Percentiles rank a stretch among this genome's conserved stretches.
Evolutionary conservation across 768 basidiomycete genomes (phyloP).

Genomic region (Exidia glandulosa): DNA sequence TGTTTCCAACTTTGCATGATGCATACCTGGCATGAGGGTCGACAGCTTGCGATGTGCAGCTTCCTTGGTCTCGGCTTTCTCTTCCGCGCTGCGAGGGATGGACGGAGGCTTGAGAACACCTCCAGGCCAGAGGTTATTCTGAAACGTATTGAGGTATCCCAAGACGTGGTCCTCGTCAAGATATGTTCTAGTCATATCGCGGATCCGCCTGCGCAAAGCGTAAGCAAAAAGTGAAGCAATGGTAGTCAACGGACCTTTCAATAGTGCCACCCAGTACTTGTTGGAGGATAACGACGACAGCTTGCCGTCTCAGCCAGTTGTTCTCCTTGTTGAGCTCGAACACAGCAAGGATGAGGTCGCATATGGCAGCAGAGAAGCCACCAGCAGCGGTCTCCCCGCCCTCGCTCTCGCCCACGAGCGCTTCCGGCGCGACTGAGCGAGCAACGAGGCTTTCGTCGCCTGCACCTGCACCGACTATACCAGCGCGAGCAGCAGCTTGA

Average conservation of each 20-base stretch:
- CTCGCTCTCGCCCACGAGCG: conserved; percentile 40
- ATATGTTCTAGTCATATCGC: conserved; percentile 58
- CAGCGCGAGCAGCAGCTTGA: conserved; percentile 83
- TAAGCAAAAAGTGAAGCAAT: conserved; percentile 4
- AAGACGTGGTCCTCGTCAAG: conserved; percentile 63
- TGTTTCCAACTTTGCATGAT: not conserved
- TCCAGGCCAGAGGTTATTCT: conserved; percentile 76
- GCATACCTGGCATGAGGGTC: conserved; percentile 76
- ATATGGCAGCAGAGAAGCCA: conserved; percentile 86
- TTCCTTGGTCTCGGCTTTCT: conserved; percentile 69
- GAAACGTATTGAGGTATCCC: conserved; percentile 52
- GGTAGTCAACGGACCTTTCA: conserved; percentile 54
- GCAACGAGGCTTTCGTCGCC: conserved; percentile 79
- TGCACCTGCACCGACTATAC: conserved; percentile 65
- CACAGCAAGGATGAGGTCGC: conserved; percentile 82
- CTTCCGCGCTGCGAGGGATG: conserved; percentile 62
- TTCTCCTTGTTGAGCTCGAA: conserved; percentile 95
- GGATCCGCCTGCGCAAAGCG: conserved; percentile 55
- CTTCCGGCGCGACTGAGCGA: conserved; percentile 52
- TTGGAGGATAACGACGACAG: conserved; percentile 91
- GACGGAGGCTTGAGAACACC: conserved; percentile 55
- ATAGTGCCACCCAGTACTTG: conserved; percentile 94
- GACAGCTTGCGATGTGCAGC: conserved; percentile 88
- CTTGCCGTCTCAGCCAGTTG: conserved; percentile 92
- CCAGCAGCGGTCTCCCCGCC: conserved; percentile 85